A percentile compares a stretch with the other conserved stretches of the same genome.
These are phyloP conservation scores for Fusarium sp. DNA, from an alignment of 2,329 filamentous ascomycete species.

Conservation along the genomic window DNA sequence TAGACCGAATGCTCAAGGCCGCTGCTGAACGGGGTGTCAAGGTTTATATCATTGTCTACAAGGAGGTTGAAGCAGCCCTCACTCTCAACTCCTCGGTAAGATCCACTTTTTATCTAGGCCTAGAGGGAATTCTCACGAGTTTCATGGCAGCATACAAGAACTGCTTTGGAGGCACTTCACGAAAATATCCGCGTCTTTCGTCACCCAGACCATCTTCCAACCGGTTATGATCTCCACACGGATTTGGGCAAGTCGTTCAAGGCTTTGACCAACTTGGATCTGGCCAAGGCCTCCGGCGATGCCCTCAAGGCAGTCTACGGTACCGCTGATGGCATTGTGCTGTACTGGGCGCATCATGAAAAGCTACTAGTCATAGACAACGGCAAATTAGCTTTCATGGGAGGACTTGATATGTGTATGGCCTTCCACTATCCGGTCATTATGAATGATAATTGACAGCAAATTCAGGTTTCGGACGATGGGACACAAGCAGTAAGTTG, in stretches of 20 bases:
- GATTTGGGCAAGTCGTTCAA: conserved; percentile 76
- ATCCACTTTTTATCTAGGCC: conserved; percentile 38
- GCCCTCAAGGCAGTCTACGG: conserved; percentile 86
- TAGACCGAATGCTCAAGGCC: conserved; percentile 86
- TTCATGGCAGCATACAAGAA: conserved; percentile 79
- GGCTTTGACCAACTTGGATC: conserved; percentile 65
- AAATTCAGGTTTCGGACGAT: conserved; percentile 80
- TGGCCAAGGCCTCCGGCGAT: conserved; percentile 79
- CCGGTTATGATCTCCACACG: conserved; percentile 76
- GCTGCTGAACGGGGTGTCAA: conserved; percentile 89
- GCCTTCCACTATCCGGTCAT: too few relatives aligned
- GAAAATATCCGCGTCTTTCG: conserved; percentile 91
- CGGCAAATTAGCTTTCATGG: conserved; percentile 85
- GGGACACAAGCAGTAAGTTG: conserved; percentile 81
- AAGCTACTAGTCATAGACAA: conserved; percentile 89
- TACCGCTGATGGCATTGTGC: conserved; percentile 82
- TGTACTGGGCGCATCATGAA: conserved; percentile 96
- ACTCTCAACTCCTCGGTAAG: conserved; percentile 68
- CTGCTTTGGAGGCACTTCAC: conserved; percentile 82
- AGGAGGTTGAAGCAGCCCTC: conserved; percentile 87
- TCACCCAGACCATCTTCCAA: conserved; percentile 89
- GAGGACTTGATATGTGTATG: conserved; percentile 85
- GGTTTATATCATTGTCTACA: conserved; percentile 91
- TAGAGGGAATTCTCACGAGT: conserved; percentile 36
- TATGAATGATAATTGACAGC: conserved; percentile 40